Conservation (phyloP, 148 eudicot genomes). For the Camellia japonica region DNA sequence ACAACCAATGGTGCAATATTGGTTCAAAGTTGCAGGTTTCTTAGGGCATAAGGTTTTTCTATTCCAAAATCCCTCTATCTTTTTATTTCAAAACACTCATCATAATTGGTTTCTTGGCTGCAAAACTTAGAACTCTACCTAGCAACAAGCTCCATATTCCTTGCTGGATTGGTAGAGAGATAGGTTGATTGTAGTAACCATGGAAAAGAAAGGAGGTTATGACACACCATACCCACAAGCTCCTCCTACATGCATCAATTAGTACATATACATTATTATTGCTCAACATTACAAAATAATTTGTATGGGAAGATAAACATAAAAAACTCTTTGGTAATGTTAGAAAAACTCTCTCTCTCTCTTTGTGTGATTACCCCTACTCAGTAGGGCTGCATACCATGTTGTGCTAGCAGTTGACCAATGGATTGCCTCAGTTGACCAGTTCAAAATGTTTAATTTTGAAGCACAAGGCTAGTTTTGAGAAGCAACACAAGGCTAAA, state of each 20-base stretch:
- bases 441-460: conserved; percentile 26
- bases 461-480: conserved; percentile 15
- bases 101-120: no score
- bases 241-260: conserved; percentile 32
- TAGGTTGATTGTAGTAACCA: conserved; percentile 40
- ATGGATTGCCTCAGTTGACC: conserved; percentile 23
- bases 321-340: no score
- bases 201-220: conserved; percentile 38
- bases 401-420: conserved; percentile 42
- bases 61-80: no score
- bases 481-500: conserved; percentile 12
- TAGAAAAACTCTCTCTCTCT: background rate
- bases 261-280: no score
- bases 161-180: conserved; percentile 40
- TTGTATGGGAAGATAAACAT: background rate
- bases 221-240: conserved; percentile 47
- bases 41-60: no score
- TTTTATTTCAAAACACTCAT: no score
- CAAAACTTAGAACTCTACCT: conserved; percentile 13
- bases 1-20: no score
- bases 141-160: conserved; percentile 53
- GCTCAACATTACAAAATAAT: background rate
- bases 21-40: no score
- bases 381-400: conserved; percentile 46
- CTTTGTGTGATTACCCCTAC: conserved; percentile 21